Conservation (phyloP, 1,139 yeast genomes). For the Entelexis sorbosivorans region DNA sequence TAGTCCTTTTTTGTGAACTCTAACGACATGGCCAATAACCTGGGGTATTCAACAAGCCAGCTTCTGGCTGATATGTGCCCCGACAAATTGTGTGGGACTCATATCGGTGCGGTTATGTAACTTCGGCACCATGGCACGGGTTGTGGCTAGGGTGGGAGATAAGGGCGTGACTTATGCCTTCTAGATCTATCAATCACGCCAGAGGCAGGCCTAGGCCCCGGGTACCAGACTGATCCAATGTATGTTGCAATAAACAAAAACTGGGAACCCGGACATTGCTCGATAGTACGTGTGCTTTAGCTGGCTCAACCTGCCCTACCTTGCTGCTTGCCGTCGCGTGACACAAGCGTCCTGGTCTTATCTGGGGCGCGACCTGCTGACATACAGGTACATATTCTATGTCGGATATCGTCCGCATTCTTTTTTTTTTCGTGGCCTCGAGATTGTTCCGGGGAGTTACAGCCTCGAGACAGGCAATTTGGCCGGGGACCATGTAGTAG, state of each 20-base stretch:
- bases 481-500: too few relatives aligned
- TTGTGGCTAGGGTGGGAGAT: conserved; percentile 10
- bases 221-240: too few relatives aligned
- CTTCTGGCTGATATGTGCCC: not conserved
- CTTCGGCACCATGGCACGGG: conserved; percentile 11
- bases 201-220: too few relatives aligned
- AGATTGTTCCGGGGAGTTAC: not conserved
- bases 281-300: too few relatives aligned
- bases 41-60: not conserved
- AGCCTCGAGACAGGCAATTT: not conserved
- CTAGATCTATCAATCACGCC: not conserved
- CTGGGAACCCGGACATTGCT: too few relatives aligned
- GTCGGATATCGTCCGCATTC: not conserved
- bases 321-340: not conserved
- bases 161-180: not conserved
- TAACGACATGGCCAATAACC: conserved; percentile 11
- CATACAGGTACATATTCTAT: not conserved
- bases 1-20: conserved; percentile 20
- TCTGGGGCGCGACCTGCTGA: conserved; percentile 4
- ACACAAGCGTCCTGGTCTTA: not conserved
- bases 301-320: not conserved
- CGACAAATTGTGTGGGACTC: conserved; percentile 3
- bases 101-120: conserved; percentile 10
- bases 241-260: too few relatives aligned
- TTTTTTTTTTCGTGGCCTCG: too few relatives aligned